Base-by-base conservation (phyloP, 768 basidiomycete species). In the Calocera viscosa region DNA sequence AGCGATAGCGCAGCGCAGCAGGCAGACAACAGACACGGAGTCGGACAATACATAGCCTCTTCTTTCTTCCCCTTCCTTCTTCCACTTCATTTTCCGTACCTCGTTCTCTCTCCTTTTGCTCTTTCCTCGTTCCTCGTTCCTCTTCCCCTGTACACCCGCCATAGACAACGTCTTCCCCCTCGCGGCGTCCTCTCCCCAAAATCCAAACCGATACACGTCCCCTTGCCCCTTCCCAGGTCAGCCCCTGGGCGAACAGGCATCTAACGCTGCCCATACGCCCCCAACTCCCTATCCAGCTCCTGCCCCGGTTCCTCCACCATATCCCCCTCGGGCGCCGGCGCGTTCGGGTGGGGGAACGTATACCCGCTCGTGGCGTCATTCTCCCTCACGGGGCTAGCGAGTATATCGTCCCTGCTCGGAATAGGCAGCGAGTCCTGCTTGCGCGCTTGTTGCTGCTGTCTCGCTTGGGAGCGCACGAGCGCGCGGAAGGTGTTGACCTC, bases 401-500 rank as follows among this genome's bases (percentile, higher is more conserved):
- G 77, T 67, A 92, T 90, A 72, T 92, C 91, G 63, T 92, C 90
- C 38, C 90, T 84, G 33, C 82, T 77, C 0, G 91, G 91, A 67
- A 93, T 86, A 1, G 90, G 87, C 26, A 93, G 81, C 89, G 86
- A 90, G 69, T 90, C 89, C 74, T 90, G 88, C 64, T 86, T 80
- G 64, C 87, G 86, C 53, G 89, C 83, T 74, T 89, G 88, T 2
- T 85, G 85, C 11, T 84, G 79, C 1, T 84, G 84, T 39, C 89
- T 80, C 14, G 88, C 85, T 72, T 94, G 91, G n/a, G 83, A 81
- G 66, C 95, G 84, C 8, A 98, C 94, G 74, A 94, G 87, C 10
- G 88, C 83, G 39, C 96, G 86, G 85, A 99, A 98, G 14, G 82
- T 75, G 68, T 85, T 86, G 40, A 97, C 95, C 76, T 98, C 94